Conservation (phyloP, 306 rosid species). For the Begonia loranthoides region DNA sequence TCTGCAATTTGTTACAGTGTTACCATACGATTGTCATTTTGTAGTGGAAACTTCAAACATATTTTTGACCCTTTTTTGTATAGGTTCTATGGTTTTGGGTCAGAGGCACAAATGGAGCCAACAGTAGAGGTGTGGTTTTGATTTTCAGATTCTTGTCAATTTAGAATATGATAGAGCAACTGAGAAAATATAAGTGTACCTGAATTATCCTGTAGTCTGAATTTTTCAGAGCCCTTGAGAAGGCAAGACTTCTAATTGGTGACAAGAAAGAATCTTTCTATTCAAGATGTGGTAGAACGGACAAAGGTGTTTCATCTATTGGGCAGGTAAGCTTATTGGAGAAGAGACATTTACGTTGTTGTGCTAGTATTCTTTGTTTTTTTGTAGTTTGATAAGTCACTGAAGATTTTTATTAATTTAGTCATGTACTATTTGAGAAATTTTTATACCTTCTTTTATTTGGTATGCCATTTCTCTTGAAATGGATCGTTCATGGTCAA, state of each 20-base stretch:
- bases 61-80: background rate
- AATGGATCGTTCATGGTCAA: too few relatives aligned
- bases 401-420: too few relatives aligned
- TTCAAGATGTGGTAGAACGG: constrained; percentile 97
- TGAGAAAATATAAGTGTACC: background rate
- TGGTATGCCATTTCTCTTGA: too few relatives aligned
- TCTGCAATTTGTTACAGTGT: background rate
- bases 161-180: background rate
- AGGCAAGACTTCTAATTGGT: constrained; percentile 58
- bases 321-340: constrained; percentile 68
- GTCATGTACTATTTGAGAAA: too few relatives aligned
- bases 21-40: background rate
- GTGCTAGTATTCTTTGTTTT: background rate
- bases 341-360: background rate
- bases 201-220: constrained; percentile 52
- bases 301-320: constrained; percentile 86
- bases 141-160: background rate
- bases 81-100: constrained; percentile 93
- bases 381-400: too few relatives aligned
- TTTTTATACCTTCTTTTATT: too few relatives aligned
- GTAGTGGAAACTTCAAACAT: background rate
- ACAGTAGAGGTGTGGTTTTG: constrained; percentile 59
- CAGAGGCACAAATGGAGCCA: constrained; percentile 89
- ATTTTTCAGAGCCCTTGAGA: constrained; percentile 63
- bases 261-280: constrained; percentile 77